A percentile compares a stretch with the other conserved stretches of the same genome.
phyloP scores from a whole-genome alignment of 2,329 filamentous ascomycete genomes.

The Metarhizium robertsii region DNA sequence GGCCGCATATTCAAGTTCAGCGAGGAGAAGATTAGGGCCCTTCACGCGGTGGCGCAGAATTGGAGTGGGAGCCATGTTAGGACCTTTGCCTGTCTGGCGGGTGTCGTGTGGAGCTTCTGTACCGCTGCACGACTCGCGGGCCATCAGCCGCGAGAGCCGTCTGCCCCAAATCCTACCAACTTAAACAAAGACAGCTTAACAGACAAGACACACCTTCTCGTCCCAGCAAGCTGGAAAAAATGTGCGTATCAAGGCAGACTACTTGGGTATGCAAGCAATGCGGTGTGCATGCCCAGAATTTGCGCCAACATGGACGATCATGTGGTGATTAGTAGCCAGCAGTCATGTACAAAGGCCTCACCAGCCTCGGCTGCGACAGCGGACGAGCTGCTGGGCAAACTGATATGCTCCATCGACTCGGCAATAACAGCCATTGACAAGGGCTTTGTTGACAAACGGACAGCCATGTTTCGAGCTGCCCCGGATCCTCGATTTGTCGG shows the following conservation, averaged over 20 bases:
- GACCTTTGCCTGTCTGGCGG: slow-evolving; percentile 30
- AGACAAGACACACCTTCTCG: slow-evolving; percentile 21
- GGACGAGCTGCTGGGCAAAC: slow-evolving; percentile 13
- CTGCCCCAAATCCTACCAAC: background rate
- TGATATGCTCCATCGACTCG: slow-evolving; percentile 20
- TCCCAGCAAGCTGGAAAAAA: slow-evolving; percentile 32
- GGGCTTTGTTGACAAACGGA: slow-evolving; percentile 26
- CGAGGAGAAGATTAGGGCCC: slow-evolving; percentile 20
- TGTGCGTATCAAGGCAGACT: slow-evolving; percentile 22
- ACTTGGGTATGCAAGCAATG: slow-evolving; percentile 30
- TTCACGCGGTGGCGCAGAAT: slow-evolving; percentile 16
- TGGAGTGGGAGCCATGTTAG: background rate
- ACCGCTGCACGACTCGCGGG: slow-evolving; percentile 20
- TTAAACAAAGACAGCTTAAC: background rate
- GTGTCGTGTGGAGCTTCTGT: slow-evolving; percentile 30
- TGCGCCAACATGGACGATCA: slow-evolving; percentile 14
- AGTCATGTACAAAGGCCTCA: background rate
- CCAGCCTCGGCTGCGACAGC: background rate
- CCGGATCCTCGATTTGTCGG: slow-evolving; percentile 31
- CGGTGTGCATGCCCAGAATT: slow-evolving; percentile 28
- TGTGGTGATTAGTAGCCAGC: slow-evolving; percentile 10
- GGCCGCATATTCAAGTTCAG: slow-evolving; percentile 33
- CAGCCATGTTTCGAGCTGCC: slow-evolving; percentile 25
- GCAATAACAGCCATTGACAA: slow-evolving; percentile 26
- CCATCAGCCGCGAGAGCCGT: background rate